A percentile compares a stretch with the other conserved stretches of the same genome.
These are phyloP conservation scores for Fraxinus xanthoxyloides DNA, from an alignment of 305 asterid species.

Conservation along the genomic window DNA sequence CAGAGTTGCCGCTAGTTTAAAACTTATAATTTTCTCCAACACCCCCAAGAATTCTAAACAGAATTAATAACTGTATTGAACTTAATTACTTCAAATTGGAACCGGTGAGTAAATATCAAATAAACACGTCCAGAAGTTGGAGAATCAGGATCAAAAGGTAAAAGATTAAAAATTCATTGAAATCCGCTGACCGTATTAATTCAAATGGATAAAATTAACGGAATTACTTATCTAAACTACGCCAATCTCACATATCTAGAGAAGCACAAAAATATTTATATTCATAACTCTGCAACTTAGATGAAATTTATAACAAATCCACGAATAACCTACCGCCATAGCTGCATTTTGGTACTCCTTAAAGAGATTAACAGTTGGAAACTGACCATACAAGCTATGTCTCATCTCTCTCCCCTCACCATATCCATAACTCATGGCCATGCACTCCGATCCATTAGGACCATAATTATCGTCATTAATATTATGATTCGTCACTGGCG, in stretches of 20 bases:
- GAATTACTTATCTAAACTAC: background rate
- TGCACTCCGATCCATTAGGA: slow-evolving; percentile 36
- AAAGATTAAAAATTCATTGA: background rate
- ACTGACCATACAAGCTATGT: slow-evolving; percentile 83
- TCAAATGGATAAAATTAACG: background rate
- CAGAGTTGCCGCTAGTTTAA: background rate
- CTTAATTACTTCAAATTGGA: background rate
- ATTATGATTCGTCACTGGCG: slow-evolving; percentile 33
- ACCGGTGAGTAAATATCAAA: background rate
- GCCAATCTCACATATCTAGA: background rate
- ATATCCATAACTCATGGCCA: slow-evolving; percentile 32
- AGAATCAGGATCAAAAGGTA: background rate
- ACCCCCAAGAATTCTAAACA: background rate
- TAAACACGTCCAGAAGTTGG: background rate
- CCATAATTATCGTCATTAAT: slow-evolving; percentile 16
- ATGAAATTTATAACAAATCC: slow-evolving; percentile 1
- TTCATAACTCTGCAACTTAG: background rate
- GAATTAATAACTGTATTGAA: background rate
- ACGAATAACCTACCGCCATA: slow-evolving; percentile 65
- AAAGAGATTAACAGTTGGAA: slow-evolving; percentile 82
- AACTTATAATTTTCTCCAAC: background rate
- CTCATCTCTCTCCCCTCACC: slow-evolving; percentile 44
- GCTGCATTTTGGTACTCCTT: slow-evolving; percentile 96
- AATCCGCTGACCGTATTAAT: background rate
- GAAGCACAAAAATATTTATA: background rate